Evolutionary conservation across 768 basidiomycete species (phyloP).

Genomic region (Collybiopsis luxurians): DNA sequence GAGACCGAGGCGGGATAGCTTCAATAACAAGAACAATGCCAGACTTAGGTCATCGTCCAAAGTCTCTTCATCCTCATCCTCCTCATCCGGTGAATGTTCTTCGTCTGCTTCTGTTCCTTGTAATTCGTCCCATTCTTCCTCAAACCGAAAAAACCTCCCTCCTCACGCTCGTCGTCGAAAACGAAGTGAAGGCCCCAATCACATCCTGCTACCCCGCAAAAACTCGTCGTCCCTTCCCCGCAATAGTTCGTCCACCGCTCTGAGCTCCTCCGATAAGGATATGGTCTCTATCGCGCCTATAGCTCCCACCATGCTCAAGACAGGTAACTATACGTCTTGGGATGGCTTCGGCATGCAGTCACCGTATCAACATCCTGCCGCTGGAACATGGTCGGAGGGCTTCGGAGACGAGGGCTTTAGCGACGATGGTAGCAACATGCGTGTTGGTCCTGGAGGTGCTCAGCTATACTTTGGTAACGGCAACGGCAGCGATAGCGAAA

Average conservation of each 20-base stretch:
- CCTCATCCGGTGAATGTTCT: constrained; percentile 27
- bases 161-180: constrained; percentile 3
- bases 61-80: constrained; percentile 41
- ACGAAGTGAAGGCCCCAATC: constrained; percentile 8
- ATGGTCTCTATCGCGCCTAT: constrained; percentile 46
- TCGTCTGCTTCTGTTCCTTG: constrained; percentile 13
- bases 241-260: constrained; percentile 24
- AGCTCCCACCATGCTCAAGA: constrained; percentile 82
- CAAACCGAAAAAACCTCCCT: background rate
- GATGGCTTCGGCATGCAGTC: constrained; percentile 24
- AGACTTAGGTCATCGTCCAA: constrained; percentile 39
- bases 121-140: background rate
- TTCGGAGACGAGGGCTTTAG: constrained; percentile 44
- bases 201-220: constrained; percentile 2
- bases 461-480: constrained; percentile 15
- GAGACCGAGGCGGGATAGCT: constrained; percentile 33
- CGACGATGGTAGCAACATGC: constrained; percentile 16
- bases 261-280: constrained; percentile 3
- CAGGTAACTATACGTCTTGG: constrained; percentile 45
- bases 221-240: constrained; percentile 21
- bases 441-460: constrained; percentile 12
- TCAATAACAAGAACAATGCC: constrained; percentile 21
- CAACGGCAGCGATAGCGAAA: constrained; percentile 16
- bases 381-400: constrained; percentile 40
- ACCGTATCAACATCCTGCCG: constrained; percentile 8